Base-by-base conservation (phyloP, 116 monocot genomes). In the Cymodocea nodosa region DNA sequence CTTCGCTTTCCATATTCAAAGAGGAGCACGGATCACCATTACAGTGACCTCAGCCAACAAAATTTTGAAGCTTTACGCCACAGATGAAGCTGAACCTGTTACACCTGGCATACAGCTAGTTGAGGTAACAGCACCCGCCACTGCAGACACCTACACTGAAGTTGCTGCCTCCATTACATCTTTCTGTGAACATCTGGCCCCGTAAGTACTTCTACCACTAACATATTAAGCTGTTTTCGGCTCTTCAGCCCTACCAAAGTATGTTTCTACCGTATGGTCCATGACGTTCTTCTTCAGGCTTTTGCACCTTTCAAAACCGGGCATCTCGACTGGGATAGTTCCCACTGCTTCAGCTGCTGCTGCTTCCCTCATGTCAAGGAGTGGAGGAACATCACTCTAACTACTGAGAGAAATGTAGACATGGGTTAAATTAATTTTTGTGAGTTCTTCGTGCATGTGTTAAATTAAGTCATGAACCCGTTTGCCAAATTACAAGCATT, bases 281-380 rank as follows among this genome's bases (percentile, higher is more conserved):
- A 23, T 50, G 23, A 2, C 37, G 22, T 64, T 52, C 20, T 64
- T 17, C 71, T 70, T 16, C 78, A 90, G 90, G 90, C 78, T 95
- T 15, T 44, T 95, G 59, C 85, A 95, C 83, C 85, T 95, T 5
- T 90, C 90, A n/a, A 95, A 90, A 74, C 95, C 90, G 50, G 85
- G 87, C n/a, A 78, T 80, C 67, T 74, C 81, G 16, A 82, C 87
- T 30, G 94, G 94, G 51, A 80, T 87, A 54, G 94, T 90, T n/a
- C 81, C 94, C 15, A 90, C 94, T 54, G 94, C 90, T 51, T 62
- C 84, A 9, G 80, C 94, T 1, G 90, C 95, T 6, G 90, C 90
- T 15, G 77, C 87, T 70, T 81, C 95, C 23, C 74, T 95, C 2
- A 81, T 90, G 87, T 83, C 87, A 62, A 95, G 80, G 57, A 82